phyloP scores from a whole-genome alignment of 2,329 filamentous ascomycete genomes.

The Fusarium heterosporum region DNA sequence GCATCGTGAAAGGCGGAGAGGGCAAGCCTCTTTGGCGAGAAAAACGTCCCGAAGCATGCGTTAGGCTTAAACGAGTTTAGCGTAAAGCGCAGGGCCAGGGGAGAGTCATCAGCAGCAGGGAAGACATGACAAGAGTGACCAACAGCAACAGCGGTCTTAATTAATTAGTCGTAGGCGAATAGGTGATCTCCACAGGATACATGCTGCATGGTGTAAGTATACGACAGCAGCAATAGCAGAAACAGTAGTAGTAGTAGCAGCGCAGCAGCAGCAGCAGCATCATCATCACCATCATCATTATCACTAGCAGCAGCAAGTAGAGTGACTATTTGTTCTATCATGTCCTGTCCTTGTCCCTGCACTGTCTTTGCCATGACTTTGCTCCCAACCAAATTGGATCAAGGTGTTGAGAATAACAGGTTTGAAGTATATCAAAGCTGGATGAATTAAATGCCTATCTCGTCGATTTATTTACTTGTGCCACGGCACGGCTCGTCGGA shows the following conservation, averaged over 20 bases:
- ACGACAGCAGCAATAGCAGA: background rate
- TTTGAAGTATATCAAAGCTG: background rate
- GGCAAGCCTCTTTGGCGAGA: conserved; percentile 37
- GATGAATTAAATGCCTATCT: background rate
- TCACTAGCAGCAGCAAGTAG: conserved; percentile 27
- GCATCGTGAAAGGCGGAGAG: conserved; percentile 54
- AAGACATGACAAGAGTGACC: conserved; percentile 22
- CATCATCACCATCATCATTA: too few relatives aligned
- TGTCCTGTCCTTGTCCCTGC: background rate
- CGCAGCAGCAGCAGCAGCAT: too few relatives aligned
- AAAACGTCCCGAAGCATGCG: conserved; percentile 42
- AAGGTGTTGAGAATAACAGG: background rate
- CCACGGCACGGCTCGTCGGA: conserved; percentile 14
- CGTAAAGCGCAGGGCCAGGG: conserved; percentile 16
- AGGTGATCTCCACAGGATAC: conserved; percentile 32
- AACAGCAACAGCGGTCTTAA: conserved; percentile 25
- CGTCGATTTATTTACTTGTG: background rate
- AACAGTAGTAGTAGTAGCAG: too few relatives aligned
- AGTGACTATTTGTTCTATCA: conserved; percentile 32
- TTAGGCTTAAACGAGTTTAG: conserved; percentile 31
- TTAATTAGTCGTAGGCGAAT: background rate
- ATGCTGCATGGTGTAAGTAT: background rate
- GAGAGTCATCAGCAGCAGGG: conserved; percentile 28
- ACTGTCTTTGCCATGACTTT: conserved; percentile 19
- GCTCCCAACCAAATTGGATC: background rate